phyloP scores from a whole-genome alignment of 116 monocot species.

The Cymodocea nodosa region DNA sequence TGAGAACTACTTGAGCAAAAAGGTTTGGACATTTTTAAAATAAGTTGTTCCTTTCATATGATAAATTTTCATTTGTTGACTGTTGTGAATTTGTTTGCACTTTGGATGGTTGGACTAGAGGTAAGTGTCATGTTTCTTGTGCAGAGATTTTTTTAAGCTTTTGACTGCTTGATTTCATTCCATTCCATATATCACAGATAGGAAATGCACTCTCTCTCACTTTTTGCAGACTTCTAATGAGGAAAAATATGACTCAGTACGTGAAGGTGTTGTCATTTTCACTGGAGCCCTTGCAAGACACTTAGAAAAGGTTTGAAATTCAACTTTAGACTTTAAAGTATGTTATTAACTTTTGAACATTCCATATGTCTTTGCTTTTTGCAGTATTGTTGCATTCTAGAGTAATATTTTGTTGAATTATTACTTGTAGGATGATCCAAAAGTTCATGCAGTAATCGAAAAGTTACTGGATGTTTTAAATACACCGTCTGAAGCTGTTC shows the following conservation, averaged over 20 bases:
- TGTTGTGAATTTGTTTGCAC: too few relatives aligned
- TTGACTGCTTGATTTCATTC: too few relatives aligned
- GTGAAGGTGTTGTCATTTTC: constrained; percentile 97
- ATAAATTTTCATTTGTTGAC: background rate
- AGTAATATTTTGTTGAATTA: constrained; percentile 1
- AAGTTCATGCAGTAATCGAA: constrained; percentile 86
- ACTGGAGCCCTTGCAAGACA: constrained; percentile 95
- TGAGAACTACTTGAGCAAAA: constrained; percentile 94
- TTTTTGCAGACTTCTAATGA: constrained; percentile 64
- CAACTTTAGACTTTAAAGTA: background rate
- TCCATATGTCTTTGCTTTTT: background rate
- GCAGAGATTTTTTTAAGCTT: too few relatives aligned
- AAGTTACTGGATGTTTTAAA: constrained; percentile 91
- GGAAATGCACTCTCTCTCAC: background rate
- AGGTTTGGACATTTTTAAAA: constrained; percentile 30
- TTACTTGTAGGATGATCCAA: constrained; percentile 81
- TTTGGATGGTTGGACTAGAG: too few relatives aligned
- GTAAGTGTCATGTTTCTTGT: too few relatives aligned
- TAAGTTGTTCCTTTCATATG: background rate
- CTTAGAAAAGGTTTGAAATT: constrained; percentile 46
- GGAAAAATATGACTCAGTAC: constrained; percentile 87
- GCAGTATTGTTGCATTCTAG: background rate
- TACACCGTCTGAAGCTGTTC: constrained; percentile 98
- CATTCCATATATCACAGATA: background rate
- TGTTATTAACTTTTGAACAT: too few relatives aligned